Conservation (phyloP, 129 eudicot genomes). For the Helianthus annuus region DNA sequence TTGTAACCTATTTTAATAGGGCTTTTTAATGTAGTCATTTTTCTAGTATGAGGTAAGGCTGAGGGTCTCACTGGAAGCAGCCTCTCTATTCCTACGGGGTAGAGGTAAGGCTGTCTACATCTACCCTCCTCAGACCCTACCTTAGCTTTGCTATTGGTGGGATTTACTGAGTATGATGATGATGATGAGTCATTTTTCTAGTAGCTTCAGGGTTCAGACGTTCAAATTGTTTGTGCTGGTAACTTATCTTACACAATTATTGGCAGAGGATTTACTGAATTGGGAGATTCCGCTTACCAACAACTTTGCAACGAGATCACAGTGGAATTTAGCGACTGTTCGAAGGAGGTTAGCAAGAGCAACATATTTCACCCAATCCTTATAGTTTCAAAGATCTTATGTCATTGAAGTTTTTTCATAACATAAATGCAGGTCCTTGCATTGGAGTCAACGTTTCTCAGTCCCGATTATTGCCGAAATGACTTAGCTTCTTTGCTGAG, state of each 20-base stretch:
- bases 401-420: slow-evolving; percentile 14
- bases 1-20: neutral
- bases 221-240: slow-evolving; percentile 13
- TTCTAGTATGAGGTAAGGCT: neutral
- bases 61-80: neutral
- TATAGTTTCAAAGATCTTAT: slow-evolving; percentile 10
- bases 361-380: slow-evolving; percentile 5
- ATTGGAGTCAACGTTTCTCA: slow-evolving; percentile 70
- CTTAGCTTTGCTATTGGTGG: too few relatives aligned
- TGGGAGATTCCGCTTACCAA: slow-evolving; percentile 80
- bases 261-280: slow-evolving; percentile 80
- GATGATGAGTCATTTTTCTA: neutral
- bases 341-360: slow-evolving; percentile 73
- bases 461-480: slow-evolving; percentile 68
- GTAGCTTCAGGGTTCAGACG: too few relatives aligned
- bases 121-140: too few relatives aligned
- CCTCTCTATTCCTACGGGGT: too few relatives aligned
- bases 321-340: slow-evolving; percentile 74
- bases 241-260: slow-evolving; percentile 13
- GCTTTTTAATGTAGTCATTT: neutral
- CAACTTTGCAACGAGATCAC: slow-evolving; percentile 90
- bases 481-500: slow-evolving; percentile 77
- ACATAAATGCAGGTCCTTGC: slow-evolving; percentile 65
- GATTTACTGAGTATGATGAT: too few relatives aligned
- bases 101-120: too few relatives aligned